Conservation (phyloP, 1,139 yeast genomes). For the Taphrina confusa region DNA sequence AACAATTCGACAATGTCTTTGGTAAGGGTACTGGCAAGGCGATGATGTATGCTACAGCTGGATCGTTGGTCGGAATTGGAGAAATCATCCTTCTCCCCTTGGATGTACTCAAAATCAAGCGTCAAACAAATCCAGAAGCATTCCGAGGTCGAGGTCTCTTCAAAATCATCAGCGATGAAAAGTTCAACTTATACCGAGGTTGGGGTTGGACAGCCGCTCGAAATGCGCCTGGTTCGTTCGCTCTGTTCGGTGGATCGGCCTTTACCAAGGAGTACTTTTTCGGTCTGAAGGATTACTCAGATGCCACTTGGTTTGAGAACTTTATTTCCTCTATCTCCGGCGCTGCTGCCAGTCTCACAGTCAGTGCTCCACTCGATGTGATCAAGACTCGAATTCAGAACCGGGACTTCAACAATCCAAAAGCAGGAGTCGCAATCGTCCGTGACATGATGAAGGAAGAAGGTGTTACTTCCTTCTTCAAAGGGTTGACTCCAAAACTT, state of each 20-base stretch:
- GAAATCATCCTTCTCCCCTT: constrained; percentile 93
- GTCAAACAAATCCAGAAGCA: constrained; percentile 98
- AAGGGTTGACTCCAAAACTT: constrained; percentile 94
- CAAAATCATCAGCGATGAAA: constrained; percentile 84
- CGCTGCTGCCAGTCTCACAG: constrained; percentile 95
- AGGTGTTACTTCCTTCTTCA: constrained; percentile 87
- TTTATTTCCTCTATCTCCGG: constrained; percentile 95
- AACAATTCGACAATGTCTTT: constrained; percentile 68
- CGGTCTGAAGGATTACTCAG: constrained; percentile 78
- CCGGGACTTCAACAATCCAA: constrained; percentile 92
- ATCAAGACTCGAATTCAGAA: constrained; percentile 98
- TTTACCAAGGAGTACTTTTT: constrained; percentile 95
- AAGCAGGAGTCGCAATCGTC: constrained; percentile 86
- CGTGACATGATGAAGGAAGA: constrained; percentile 91
- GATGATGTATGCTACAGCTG: constrained; percentile 93
- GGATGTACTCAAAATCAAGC: constrained; percentile 94
- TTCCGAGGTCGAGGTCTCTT: constrained; percentile 96
- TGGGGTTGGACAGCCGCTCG: constrained; percentile 99
- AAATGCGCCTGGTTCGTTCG: constrained; percentile 98
- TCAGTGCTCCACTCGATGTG: constrained; percentile 96
- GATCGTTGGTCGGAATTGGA: constrained; percentile 88
- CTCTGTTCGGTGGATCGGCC: constrained; percentile 96
- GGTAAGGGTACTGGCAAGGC: constrained; percentile 98
- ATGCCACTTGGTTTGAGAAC: constrained; percentile 94
- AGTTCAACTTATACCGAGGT: constrained; percentile 90